These are phyloP conservation scores for Brassica incana DNA, from an alignment of 345 rosid species.

Conservation along the genomic window DNA sequence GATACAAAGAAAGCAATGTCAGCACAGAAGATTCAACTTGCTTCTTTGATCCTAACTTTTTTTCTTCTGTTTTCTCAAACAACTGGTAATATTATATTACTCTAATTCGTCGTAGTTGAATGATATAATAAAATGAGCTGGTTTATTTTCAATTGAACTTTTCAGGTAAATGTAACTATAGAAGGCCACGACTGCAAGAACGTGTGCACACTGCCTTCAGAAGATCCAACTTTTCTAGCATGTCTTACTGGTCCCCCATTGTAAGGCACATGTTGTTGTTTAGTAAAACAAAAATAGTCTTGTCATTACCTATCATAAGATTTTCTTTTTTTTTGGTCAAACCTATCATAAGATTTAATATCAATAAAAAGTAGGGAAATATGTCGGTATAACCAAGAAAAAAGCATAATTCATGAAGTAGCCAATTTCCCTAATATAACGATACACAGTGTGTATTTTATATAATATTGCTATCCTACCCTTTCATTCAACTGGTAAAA, in stretches of 20 bases:
- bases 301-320: neutral
- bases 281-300: neutral
- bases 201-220: neutral
- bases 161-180: neutral
- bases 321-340: too few relatives aligned
- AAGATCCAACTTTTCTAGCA: neutral
- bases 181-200: neutral
- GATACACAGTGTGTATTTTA: too few relatives aligned
- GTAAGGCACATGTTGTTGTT: neutral
- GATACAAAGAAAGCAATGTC: neutral
- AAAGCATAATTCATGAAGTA: too few relatives aligned
- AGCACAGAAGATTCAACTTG: neutral
- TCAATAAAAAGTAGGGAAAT: neutral
- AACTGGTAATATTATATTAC: neutral
- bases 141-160: neutral
- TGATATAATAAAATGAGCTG: neutral
- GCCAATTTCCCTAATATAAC: too few relatives aligned
- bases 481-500: too few relatives aligned
- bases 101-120: neutral
- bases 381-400: too few relatives aligned
- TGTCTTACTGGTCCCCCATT: neutral
- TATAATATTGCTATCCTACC: too few relatives aligned
- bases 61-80: neutral
- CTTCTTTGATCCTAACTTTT: neutral
- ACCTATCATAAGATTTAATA: too few relatives aligned